phyloP scores from a whole-genome alignment of 1,284 basidiomycete species.

The Takashimella tepidaria region DNA sequence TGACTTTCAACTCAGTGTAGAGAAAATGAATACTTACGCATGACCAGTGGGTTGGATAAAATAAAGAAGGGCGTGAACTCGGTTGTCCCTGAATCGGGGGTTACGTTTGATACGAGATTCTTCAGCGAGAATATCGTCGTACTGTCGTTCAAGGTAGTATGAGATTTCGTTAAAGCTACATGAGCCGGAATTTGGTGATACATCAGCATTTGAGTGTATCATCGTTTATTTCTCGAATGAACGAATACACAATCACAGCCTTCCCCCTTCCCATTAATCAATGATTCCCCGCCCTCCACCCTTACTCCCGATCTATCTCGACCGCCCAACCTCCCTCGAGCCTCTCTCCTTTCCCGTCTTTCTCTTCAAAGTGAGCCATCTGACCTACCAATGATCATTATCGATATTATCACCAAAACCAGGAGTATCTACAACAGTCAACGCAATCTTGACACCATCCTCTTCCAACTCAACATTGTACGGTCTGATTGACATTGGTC shows the following conservation, averaged over 20 bases:
- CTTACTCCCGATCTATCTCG: too few relatives aligned
- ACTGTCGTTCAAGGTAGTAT: slow-evolving; percentile 95
- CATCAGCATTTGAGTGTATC: too few relatives aligned
- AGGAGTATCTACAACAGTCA: slow-evolving; percentile 98
- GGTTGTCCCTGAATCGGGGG: slow-evolving; percentile 97
- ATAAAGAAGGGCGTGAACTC: slow-evolving; percentile 92
- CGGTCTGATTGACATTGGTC: slow-evolving; percentile 93
- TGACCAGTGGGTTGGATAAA: slow-evolving; percentile 95
- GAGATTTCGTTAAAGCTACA: slow-evolving; percentile 91
- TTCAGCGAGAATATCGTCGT: slow-evolving; percentile 97
- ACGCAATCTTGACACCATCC: slow-evolving; percentile 93
- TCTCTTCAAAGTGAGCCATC: too few relatives aligned
- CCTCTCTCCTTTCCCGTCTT: too few relatives aligned
- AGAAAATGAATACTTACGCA: slow-evolving; percentile 54
- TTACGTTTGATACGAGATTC: slow-evolving; percentile 99
- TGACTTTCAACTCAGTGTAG: too few relatives aligned
- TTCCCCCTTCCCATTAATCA: too few relatives aligned
- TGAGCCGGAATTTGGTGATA: too few relatives aligned
- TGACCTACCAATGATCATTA: slow-evolving; percentile 89
- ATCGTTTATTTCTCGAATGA: too few relatives aligned
- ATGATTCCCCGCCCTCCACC: too few relatives aligned
- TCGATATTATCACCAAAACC: slow-evolving; percentile 99
- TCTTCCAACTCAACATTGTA: slow-evolving; percentile 96
- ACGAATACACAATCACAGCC: too few relatives aligned
- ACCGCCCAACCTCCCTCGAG: not conserved